These are phyloP conservation scores for Aspergillus saccharolyticus DNA, from an alignment of 495 filamentous ascomycete species.

Conservation along the genomic window DNA sequence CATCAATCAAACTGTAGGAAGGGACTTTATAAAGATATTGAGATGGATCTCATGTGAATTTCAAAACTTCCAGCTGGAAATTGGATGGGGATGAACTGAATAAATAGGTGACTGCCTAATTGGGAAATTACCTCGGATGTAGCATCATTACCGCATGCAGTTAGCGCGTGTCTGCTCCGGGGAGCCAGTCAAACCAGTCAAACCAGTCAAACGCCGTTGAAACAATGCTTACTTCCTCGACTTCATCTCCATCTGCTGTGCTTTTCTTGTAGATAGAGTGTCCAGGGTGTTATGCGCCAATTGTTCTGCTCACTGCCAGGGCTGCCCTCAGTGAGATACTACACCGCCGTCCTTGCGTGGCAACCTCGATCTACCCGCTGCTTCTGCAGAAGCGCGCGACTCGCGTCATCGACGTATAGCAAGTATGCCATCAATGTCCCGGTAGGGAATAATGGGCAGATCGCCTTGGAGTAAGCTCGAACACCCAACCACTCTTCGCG, in stretches of 20 bases:
- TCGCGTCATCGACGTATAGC: neutral
- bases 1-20: no score
- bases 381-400: neutral
- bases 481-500: neutral
- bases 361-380: neutral
- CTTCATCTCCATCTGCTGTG: neutral
- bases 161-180: neutral
- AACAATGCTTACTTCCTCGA: neutral
- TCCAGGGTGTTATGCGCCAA: neutral
- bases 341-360: neutral
- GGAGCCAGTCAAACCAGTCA: no score
- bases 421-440: conserved; percentile 16
- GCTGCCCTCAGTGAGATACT: neutral
- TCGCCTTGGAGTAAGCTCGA: conserved; percentile 26
- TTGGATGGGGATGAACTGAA: no score
- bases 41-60: no score
- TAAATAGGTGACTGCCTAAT: neutral
- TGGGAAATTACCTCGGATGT: neutral
- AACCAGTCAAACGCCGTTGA: no score
- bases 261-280: no score
- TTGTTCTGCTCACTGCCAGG: neutral
- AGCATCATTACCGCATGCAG: neutral
- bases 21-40: no score
- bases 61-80: no score
- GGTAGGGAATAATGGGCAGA: conserved; percentile 31